Evolutionary conservation across 768 basidiomycete species (phyloP), one percentile per base, ranked within the genome.

Genomic region (Amanita rubescens): DNA sequence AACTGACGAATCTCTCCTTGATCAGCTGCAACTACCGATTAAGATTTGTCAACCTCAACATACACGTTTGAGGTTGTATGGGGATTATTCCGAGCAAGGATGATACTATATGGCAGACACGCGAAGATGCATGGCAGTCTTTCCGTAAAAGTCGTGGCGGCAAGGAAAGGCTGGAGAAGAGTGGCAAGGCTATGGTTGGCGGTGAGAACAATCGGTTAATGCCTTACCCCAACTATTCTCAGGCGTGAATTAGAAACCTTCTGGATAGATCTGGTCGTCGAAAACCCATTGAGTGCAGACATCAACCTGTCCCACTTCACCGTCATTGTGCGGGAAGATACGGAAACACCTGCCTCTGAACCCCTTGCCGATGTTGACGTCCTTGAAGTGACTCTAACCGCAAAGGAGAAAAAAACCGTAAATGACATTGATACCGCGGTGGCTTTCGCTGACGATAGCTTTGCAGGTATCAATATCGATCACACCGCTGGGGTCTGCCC

Each of bases 271-370:
- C 59, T 93, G 22, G 73, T 73, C 5, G 46, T 93, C 55, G 73
- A 69, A 44, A 93, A 93, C 63, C 88, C 89, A 15, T 66, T 93
- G 38, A 78, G 87, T 55, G 74, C 85, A 5, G 88, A 89, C 49
- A 74, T 93, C n/a, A 81, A 75, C 48, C 62, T 93, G 20, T 74
- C 80, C 0, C 75, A 84, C 54, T 56, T 91, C 50, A 81, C 84
- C 0, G 65, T 89, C 8, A 54, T 71, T 3, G 73, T 87, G 5
- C 64, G 72, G 57, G 79, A 79, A 52, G 64, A 68, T 2, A 63
- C 58, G 32, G 56, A 59, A 1, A 53, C 62, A 32, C 47, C 64
- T 1, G 67, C 71, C 35, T 59, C 69, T 0, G 59, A 64, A 38
- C 64, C 75, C 20, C 69, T 73, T 54, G 72, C 85, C 5, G 75